These are phyloP conservation scores for Dendrobium catenatum DNA, from an alignment of 106 monocot species.

Conservation along the genomic window DNA sequence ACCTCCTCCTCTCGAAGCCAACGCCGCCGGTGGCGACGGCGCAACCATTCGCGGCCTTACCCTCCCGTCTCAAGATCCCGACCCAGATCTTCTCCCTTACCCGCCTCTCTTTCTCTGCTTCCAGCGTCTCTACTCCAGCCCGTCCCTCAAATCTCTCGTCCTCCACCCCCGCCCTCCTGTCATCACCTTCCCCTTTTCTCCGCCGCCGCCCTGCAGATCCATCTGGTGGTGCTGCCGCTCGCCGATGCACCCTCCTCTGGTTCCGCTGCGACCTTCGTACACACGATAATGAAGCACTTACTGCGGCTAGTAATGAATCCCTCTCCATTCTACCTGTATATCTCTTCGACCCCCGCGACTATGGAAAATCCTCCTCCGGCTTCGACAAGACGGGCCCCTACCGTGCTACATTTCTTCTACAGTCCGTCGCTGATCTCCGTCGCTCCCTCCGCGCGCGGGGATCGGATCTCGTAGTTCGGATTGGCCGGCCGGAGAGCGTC, in stretches of 20 bases:
- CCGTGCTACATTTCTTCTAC: constrained; percentile 70
- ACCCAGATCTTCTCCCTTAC: constrained; percentile 38
- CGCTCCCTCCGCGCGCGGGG: constrained; percentile 47
- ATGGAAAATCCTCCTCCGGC: constrained; percentile 72
- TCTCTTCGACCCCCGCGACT: constrained; percentile 92
- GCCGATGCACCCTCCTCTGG: constrained; percentile 80
- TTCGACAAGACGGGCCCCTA: constrained; percentile 89
- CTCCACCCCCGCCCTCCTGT: constrained; percentile 24
- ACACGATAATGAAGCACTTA: constrained; percentile 86
- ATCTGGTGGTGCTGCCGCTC: constrained; percentile 35
- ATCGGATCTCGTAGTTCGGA: constrained; percentile 85
- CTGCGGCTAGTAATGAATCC: constrained; percentile 50
- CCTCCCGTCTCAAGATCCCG: constrained; percentile 48
- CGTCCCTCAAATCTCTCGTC: constrained; percentile 11
- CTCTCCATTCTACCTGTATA: constrained; percentile 83
- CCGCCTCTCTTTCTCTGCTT: constrained; percentile 14
- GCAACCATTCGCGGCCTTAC: constrained; percentile 29
- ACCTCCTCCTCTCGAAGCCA: constrained; percentile 13
- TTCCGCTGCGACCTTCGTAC: constrained; percentile 90
- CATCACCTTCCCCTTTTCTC: constrained; percentile 26
- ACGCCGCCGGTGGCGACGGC: constrained; percentile 12
- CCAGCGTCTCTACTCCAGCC: constrained; percentile 4
- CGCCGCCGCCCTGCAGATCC: constrained; percentile 48
- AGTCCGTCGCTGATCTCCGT: constrained; percentile 83
- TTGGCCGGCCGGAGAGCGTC: constrained; percentile 70